Base-by-base conservation (phyloP, 1,139 yeast species). In the Scheffersomyces quercinus region DNA sequence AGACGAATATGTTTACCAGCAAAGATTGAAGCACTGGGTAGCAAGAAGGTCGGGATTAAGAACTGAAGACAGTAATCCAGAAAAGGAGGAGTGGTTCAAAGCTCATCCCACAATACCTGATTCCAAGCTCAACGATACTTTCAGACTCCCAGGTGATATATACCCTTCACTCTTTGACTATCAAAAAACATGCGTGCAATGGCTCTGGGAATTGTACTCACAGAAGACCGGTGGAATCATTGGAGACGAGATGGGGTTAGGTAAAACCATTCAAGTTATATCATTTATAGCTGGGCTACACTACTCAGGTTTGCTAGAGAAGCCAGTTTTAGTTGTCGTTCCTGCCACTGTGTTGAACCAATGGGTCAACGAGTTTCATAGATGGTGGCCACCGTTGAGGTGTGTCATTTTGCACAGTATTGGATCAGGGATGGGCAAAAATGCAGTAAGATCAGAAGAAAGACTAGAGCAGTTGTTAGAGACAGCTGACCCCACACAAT, bases 241-340 rank as follows among this genome's bases (percentile, higher is more conserved):
- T 38, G 97, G 98, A 29, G 99, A 93, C 64, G 99, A 93, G 63
- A 93, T 93, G 99, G 99, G 99, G 0, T 67, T 93, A 12, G 99
- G 99, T 2, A 93, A 93, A 59, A 93, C 99, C 0, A 86, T 93
- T 43, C 99, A 93, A 61, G 79, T 93, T 7, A 89, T 89, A 35
- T 82, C 97, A 0, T 93, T 93, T 61, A 59, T 93, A 8, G 97
- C 98, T 0, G 95, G 96, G 0, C 69, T 93, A 33, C 96, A 90
- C 58, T 88, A 90, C 59, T 87, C 96, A 13, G 84, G 85, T 0
- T 68, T 80, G 42, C 66, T 93, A 4, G 77, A 80, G 16, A 86
- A 85, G 38, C 99, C 99, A 0, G 85, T 87, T 0, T 60, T 93
- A 31, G 77, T 93, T 35, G 97, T 93, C 0, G 96, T 97, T 46